A percentile compares a stretch with the other conserved stretches of the same genome.
These are phyloP conservation scores for Ramularia collo-cygni DNA, from an alignment of 2,329 filamentous ascomycete genomes.

Conservation along the genomic window DNA sequence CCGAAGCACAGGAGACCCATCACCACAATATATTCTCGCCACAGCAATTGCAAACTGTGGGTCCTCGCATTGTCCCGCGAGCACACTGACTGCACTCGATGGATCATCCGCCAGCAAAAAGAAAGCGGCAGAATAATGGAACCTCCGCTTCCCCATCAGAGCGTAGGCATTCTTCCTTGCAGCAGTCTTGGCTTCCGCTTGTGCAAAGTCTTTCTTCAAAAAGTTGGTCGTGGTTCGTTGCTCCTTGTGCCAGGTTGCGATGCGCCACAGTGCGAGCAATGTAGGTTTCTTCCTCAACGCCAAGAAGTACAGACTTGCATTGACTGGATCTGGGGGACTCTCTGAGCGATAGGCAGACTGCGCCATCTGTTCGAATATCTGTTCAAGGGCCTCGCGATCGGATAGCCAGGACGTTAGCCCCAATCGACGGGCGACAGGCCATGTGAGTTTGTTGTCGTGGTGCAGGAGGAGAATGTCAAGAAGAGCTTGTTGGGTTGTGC, in stretches of 20 bases:
- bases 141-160: conserved; percentile 80
- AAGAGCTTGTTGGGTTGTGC: conserved; percentile 76
- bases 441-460: conserved; percentile 71
- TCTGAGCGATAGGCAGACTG: conserved; percentile 87
- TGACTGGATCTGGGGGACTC: conserved; percentile 80
- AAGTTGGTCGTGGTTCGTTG: conserved; percentile 73
- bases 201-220: conserved; percentile 82
- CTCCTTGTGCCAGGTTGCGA: conserved; percentile 83
- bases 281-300: conserved; percentile 83
- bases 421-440: conserved; percentile 77
- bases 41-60: conserved; percentile 85
- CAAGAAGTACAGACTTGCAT: conserved; percentile 87
- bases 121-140: conserved; percentile 92
- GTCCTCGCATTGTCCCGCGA: conserved; percentile 80
- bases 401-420: conserved; percentile 94
- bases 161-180: conserved; percentile 97
- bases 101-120: conserved; percentile 85
- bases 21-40: conserved; percentile 79
- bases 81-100: conserved; percentile 77
- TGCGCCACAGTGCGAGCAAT: conserved; percentile 86
- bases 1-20: conserved; percentile 65
- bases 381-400: conserved; percentile 67
- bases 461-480: conserved; percentile 63
- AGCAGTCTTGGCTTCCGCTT: conserved; percentile 78
- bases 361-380: conserved; percentile 83